A percentile compares a stretch with the other conserved stretches of the same genome.
Evolutionary conservation across 352 stramenopile species (phyloP).

Genomic region (Phytophthora brassicae): DNA sequence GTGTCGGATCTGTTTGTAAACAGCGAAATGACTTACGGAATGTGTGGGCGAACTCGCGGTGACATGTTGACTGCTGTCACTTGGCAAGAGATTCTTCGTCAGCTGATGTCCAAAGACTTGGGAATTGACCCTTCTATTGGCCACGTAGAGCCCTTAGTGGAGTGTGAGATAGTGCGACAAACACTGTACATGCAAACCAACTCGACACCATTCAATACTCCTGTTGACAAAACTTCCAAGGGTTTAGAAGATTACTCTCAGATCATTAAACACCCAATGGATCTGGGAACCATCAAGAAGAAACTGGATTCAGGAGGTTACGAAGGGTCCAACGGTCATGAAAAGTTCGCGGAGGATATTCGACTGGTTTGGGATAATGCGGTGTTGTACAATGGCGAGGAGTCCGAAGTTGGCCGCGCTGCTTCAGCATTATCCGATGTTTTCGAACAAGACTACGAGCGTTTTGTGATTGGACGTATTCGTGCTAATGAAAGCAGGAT

Average conservation of each 20-base stretch:
- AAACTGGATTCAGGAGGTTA: conserved; percentile 76
- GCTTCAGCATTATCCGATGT: conserved; percentile 75
- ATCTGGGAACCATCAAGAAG: conserved; percentile 87
- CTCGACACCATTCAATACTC: conserved; percentile 77
- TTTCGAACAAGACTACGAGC: conserved; percentile 81
- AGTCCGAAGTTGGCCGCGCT: conserved; percentile 72
- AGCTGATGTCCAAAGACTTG: conserved; percentile 82
- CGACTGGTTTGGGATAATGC: conserved; percentile 88
- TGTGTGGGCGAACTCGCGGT: conserved; percentile 65
- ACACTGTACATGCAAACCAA: conserved; percentile 85
- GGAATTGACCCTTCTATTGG: conserved; percentile 75
- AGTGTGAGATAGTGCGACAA: conserved; percentile 79
- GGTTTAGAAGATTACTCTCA: conserved; percentile 87
- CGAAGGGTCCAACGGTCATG: conserved; percentile 55
- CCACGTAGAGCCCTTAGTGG: conserved; percentile 69
- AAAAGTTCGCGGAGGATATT: conserved; percentile 73
- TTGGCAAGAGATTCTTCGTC: conserved; percentile 83
- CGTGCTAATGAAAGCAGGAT: conserved; percentile 56
- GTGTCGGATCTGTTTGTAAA: conserved; percentile 79
- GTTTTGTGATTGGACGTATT: conserved; percentile 66
- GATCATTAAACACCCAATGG: conserved; percentile 89
- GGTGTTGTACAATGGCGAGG: conserved; percentile 75
- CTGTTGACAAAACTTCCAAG: conserved; percentile 78
- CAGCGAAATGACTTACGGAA: conserved; percentile 71
- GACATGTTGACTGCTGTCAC: conserved; percentile 80